Evolutionary conservation across 768 basidiomycete species (phyloP).

Genomic region (Leccinum variicolor): DNA sequence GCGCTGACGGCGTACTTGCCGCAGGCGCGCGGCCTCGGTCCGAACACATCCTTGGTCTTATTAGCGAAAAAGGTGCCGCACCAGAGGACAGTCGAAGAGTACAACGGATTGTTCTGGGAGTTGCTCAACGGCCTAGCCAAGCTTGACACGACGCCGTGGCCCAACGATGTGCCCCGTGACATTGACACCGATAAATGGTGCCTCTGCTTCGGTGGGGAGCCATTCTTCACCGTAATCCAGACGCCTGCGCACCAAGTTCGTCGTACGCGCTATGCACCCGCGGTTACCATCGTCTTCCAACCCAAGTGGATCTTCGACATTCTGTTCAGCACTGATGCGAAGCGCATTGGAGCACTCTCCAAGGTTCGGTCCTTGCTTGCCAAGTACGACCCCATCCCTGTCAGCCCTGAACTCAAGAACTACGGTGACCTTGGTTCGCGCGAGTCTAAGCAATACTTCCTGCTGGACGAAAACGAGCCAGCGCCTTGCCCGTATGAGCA

Average conservation of each 20-base stretch:
- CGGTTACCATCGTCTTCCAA: slow-evolving; percentile 23
- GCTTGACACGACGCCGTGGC: slow-evolving; percentile 17
- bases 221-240: slow-evolving; percentile 20
- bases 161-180: slow-evolving; percentile 12
- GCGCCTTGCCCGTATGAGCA: slow-evolving; percentile 16
- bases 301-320: slow-evolving; percentile 25
- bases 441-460: slow-evolving; percentile 21
- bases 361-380: slow-evolving; percentile 17
- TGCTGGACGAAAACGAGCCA: slow-evolving; percentile 21
- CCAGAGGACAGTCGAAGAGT: slow-evolving; percentile 15
- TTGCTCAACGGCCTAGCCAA: slow-evolving; percentile 19
- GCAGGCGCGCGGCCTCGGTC: slow-evolving; percentile 15
- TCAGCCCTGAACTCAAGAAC: slow-evolving; percentile 23
- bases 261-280: slow-evolving; percentile 16
- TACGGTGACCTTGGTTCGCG: slow-evolving; percentile 20
- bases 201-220: slow-evolving; percentile 20
- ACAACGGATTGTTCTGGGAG: slow-evolving; percentile 18
- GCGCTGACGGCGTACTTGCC: slow-evolving; percentile 14
- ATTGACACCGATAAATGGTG: slow-evolving; percentile 22
- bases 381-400: slow-evolving; percentile 19
- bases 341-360: slow-evolving; percentile 14
- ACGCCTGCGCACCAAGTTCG: slow-evolving; percentile 23
- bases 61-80: slow-evolving; percentile 12
- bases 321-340: slow-evolving; percentile 18
- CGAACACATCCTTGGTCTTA: slow-evolving; percentile 20